These are phyloP conservation scores for Dothideomycetes sp. DNA, from an alignment of 2,329 filamentous ascomycete genomes.

Conservation along the genomic window DNA sequence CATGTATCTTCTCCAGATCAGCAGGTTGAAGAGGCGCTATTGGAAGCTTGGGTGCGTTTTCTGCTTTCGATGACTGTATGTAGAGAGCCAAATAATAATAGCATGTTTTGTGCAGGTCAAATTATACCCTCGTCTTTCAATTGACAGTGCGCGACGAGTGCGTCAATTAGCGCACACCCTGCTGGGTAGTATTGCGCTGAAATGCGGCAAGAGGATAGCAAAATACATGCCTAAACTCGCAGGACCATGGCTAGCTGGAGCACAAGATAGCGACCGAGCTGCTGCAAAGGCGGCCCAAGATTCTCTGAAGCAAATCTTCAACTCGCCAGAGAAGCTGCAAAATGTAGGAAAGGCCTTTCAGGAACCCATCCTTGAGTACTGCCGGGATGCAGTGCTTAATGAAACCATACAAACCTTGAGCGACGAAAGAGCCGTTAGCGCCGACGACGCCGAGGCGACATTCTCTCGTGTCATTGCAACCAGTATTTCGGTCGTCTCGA, in stretches of 20 bases:
- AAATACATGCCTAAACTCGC: conserved; percentile 66
- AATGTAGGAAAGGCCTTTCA: conserved; percentile 77
- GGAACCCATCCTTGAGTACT: conserved; percentile 68
- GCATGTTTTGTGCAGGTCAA: conserved; percentile 48
- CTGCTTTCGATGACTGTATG: conserved; percentile 15
- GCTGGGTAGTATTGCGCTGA: conserved; percentile 51
- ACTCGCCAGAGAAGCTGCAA: conserved; percentile 65
- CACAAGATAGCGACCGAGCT: conserved; percentile 72
- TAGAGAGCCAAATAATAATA: conserved; percentile 27
- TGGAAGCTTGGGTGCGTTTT: conserved; percentile 73
- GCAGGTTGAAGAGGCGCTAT: conserved; percentile 66
- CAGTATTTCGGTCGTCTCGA: conserved; percentile 43
- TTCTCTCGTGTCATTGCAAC: conserved; percentile 67
- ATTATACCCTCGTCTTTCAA: conserved; percentile 78
- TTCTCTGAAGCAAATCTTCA: conserved; percentile 64
- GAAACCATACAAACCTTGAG: conserved; percentile 77
- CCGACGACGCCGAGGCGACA: conserved; percentile 77
- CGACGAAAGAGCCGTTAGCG: conserved; percentile 73
- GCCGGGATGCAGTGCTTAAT: conserved; percentile 60
- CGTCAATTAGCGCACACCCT: conserved; percentile 74
- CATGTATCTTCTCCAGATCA: conserved; percentile 47
- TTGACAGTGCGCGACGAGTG: conserved; percentile 79
- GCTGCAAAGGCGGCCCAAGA: conserved; percentile 68
- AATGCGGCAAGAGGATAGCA: conserved; percentile 70
- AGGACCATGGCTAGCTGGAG: conserved; percentile 82